phyloP scores from a whole-genome alignment of 1,284 basidiomycete genomes.

The Microbotryum lychnidis-dioicae region DNA sequence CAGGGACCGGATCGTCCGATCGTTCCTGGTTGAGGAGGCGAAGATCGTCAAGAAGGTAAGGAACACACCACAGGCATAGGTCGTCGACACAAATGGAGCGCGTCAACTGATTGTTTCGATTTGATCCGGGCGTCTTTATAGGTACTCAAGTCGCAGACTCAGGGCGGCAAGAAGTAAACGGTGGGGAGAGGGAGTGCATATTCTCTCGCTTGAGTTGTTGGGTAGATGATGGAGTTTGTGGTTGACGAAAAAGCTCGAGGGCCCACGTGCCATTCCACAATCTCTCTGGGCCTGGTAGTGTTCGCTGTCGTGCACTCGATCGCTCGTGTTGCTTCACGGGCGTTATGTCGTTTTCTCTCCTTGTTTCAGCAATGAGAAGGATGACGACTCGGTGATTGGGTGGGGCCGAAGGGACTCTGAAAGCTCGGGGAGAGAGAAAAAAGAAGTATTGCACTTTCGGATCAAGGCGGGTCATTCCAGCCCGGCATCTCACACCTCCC shows the following conservation, averaged over 20 bases:
- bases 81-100: no score
- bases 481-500: no score
- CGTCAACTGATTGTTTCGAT: no score
- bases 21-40: conserved; percentile 98
- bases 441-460: no score
- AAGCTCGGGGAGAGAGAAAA: no score
- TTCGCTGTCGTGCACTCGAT: no score
- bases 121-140: neutral
- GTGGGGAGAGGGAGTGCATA: neutral
- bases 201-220: neutral
- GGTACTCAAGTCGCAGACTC: conserved; percentile 30
- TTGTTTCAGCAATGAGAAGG: no score
- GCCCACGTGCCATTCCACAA: neutral
- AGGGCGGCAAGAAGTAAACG: conserved; percentile 27
- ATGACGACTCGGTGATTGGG: no score
- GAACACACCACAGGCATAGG: no score
- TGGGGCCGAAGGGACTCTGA: no score
- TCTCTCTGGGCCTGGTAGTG: neutral
- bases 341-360: no score
- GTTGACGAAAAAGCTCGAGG: neutral
- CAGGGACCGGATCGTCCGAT: conserved; percentile 90
- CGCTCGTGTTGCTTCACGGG: neutral
- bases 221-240: neutral
- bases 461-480: no score
- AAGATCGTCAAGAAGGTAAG: conserved; percentile 97